A percentile compares a stretch with the other conserved stretches of the same genome.
These are phyloP conservation scores for Macrolepiota fuliginosa DNA, from an alignment of 768 basidiomycete genomes.

Conservation along the genomic window DNA sequence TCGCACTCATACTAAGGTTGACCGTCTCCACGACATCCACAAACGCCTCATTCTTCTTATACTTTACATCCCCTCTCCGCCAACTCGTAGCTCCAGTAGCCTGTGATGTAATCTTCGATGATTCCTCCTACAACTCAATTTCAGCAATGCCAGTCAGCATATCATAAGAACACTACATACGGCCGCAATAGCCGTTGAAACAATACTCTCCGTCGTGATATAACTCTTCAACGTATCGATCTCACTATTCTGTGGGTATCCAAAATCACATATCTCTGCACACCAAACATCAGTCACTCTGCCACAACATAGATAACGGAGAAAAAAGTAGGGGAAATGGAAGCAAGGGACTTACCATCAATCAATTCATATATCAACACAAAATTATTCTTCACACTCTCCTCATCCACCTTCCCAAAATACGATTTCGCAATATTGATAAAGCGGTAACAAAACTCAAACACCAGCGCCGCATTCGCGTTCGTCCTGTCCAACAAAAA, in stretches of 20 bases:
- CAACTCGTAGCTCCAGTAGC: constrained; percentile 97
- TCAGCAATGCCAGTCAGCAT: not conserved
- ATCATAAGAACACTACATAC: constrained; percentile 38
- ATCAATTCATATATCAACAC: constrained; percentile 97
- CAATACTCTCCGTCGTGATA: constrained; percentile 96
- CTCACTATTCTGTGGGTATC: constrained; percentile 99
- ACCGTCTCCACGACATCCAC: constrained; percentile 99
- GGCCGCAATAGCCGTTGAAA: constrained; percentile 79
- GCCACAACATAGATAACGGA: not conserved
- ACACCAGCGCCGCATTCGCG: constrained; percentile 95
- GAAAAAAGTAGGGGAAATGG: not conserved
- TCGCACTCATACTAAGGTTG: constrained; percentile 96
- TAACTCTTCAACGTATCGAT: constrained; percentile 97
- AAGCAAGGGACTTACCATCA: constrained; percentile 64
- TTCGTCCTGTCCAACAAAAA: constrained; percentile 64
- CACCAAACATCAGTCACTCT: not conserved
- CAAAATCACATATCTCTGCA: constrained; percentile 96
- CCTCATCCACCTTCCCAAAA: constrained; percentile 98
- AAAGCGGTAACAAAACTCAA: constrained; percentile 97
- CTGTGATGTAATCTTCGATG: constrained; percentile 94
- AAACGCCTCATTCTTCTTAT: constrained; percentile 99
- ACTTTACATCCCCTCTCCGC: constrained; percentile 94
- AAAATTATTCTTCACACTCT: constrained; percentile 98
- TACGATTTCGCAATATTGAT: constrained; percentile 93
- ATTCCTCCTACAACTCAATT: constrained; percentile 71